Evolutionary conservation across 2,329 filamentous ascomycete genomes (phyloP), one percentile per base, ranked within the genome.

Genomic region (Alternaria arborescens): DNA sequence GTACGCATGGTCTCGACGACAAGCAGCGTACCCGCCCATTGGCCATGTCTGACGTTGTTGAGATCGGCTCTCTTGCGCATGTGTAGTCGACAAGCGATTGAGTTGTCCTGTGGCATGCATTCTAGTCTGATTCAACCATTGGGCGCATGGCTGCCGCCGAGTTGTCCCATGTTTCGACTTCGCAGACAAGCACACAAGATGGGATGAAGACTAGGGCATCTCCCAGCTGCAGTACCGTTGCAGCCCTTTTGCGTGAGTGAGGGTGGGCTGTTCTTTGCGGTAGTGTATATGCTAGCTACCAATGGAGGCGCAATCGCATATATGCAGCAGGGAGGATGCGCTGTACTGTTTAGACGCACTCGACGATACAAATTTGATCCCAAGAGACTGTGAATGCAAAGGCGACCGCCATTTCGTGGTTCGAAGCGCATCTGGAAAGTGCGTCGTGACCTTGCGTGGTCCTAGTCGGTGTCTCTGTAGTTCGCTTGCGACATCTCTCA

Each of bases 71-170:
- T 67, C 62, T 67, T 67, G 62, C 59, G 54, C 55, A 58, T 52
- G 62, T 64, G 47, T 59, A 61, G 55, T 60, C 60, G 56, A 62
- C 55, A 62, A 59, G 62, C 54, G 55, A 61, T 60, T 64, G 70
- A 68, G 66, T 66, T 70, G 66, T 67, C 66, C 43, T 61, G 66
- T 65, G 65, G 62, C 67, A 71, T 72, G 70, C 67, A 71, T 70
- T 68, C 54, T 69, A 67, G 62, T 55, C 64, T 53, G 41, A 48
- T 52, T 64, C 63, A 51, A 57, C 67, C 53, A 72, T 74, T 72
- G 72, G 75, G 70, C 68, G 68, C 69, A 70, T 71, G 72, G 66
- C 62, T 72, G 72, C 64, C 68, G 69, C 71, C 70, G 62, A 67
- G 58, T 60, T 67, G 67, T 70, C 63, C 62, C 61, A 67, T 70